Base-by-base conservation (phyloP, 1,284 basidiomycete species). In the Microbotryum intermedium region DNA sequence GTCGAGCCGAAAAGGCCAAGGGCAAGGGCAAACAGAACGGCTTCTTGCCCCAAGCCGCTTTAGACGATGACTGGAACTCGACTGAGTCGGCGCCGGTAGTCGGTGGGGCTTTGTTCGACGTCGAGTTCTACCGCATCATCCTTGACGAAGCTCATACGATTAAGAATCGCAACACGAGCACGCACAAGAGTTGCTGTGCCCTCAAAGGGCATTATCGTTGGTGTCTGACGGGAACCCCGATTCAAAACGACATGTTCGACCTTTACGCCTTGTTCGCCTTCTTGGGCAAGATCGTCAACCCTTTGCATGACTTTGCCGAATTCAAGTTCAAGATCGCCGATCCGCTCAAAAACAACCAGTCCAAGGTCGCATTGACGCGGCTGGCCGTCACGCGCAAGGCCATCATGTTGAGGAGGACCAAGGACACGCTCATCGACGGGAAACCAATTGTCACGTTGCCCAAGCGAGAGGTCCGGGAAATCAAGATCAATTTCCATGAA, bases 141-240 rank as follows among this genome's bases (percentile, higher is more conserved):
- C 53, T 64, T 34, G 92, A 97, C 71, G 94, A 98, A 73, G 94
- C 94, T 0, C 94, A 98, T 72, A 92, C 88, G 71, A 97, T 98
- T 78, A 97, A 97, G 80, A 95, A 97, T 71, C 79, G 84, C 60
- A 86, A 81, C 39, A 90, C 93, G 0, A 57, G 57, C 28, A 57
- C 44, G 47, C 60, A 72, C 1, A 79, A 84, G 47, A 91, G 90
- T 0, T 93, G 91, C 62, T 88, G 83, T 61, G 86, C 80, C 1
- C 79, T 98, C 11, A 76, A 84, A 43, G 81, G 82, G 13, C 88
- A 88, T 72, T 92, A 82, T 72, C 81, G 89, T 50, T 76, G 75
- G 75, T 74, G 72, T 57, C 67, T 77, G 49, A 74, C 75, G 1
- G 76, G 76, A 20, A 77, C 75, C 28, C 75, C 76, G 26, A 45